phyloP scores from a whole-genome alignment of 108 stramenopile genomes.

The Aurantiochytrium sp. region DNA sequence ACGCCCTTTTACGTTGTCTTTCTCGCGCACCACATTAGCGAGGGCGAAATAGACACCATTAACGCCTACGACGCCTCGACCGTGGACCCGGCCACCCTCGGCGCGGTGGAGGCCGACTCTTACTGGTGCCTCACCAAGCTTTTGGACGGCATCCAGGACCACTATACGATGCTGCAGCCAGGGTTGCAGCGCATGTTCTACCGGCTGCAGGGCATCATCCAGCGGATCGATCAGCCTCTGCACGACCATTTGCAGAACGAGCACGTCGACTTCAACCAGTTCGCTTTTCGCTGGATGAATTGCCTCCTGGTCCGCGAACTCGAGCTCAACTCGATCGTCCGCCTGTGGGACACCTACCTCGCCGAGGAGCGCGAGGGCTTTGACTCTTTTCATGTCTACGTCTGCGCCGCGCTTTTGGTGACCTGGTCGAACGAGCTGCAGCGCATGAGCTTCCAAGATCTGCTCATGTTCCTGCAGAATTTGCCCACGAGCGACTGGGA shows the following conservation, averaged over 20 bases:
- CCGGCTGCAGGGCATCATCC: slow-evolving; percentile 82
- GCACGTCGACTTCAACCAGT: slow-evolving; percentile 77
- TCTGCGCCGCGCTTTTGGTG: slow-evolving; percentile 91
- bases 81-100: slow-evolving; percentile 29
- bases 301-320: slow-evolving; percentile 91
- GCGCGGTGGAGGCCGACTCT: slow-evolving; percentile 82
- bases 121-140: slow-evolving; percentile 96
- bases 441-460: slow-evolving; percentile 81
- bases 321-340: slow-evolving; percentile 65
- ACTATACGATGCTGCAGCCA: slow-evolving; percentile 93
- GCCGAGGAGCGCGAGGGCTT: slow-evolving; percentile 78
- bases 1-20: slow-evolving; percentile 86
- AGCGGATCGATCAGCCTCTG: slow-evolving; percentile 69
- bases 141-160: slow-evolving; percentile 91
- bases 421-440: slow-evolving; percentile 78
- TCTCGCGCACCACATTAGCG: slow-evolving; percentile 68
- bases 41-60: slow-evolving; percentile 60
- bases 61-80: slow-evolving; percentile 43
- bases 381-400: slow-evolving; percentile 94
- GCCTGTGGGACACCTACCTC: slow-evolving; percentile 91
- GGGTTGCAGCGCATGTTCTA: slow-evolving; percentile 94
- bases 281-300: slow-evolving; percentile 99
- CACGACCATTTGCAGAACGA: slow-evolving; percentile 19
- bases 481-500: slow-evolving; percentile 58
- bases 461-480: slow-evolving; percentile 86